Evolutionary conservation across 768 basidiomycete species (phyloP).

Genomic region (Trametes maxima): DNA sequence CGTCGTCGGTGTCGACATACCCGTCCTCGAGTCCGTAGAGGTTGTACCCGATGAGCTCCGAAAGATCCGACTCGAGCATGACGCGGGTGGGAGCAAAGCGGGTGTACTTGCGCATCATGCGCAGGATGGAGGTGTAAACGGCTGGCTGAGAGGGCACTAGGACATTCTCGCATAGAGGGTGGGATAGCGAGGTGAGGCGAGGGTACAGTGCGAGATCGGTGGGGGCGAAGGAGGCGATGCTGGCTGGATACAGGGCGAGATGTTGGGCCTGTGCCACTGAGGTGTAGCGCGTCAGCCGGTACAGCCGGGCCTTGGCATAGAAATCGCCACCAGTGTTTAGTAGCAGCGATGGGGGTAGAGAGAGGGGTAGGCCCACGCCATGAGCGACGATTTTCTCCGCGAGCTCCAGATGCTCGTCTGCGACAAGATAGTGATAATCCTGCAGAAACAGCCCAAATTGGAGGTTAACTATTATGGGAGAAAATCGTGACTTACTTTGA

Average conservation of each 20-base stretch:
- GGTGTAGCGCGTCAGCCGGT: slow-evolving; percentile 12
- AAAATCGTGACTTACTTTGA: background rate
- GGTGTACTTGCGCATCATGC: slow-evolving; percentile 35
- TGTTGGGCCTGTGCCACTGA: slow-evolving; percentile 14
- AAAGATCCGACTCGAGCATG: slow-evolving; percentile 36
- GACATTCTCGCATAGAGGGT: slow-evolving; percentile 14
- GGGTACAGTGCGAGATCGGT: slow-evolving; percentile 3
- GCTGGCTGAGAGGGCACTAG: slow-evolving; percentile 34
- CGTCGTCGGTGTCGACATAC: slow-evolving; percentile 36
- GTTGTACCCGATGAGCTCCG: slow-evolving; percentile 39
- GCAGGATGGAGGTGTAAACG: slow-evolving; percentile 39
- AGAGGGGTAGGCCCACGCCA: slow-evolving; percentile 1
- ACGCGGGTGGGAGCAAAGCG: slow-evolving; percentile 25
- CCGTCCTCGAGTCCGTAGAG: slow-evolving; percentile 34
- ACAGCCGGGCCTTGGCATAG: slow-evolving; percentile 10
- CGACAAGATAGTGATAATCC: slow-evolving; percentile 16
- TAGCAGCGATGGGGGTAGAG: slow-evolving; percentile 8
- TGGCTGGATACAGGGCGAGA: slow-evolving; percentile 13
- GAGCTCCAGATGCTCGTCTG: slow-evolving; percentile 11
- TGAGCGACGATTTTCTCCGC: slow-evolving; percentile 1
- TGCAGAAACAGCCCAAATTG: background rate
- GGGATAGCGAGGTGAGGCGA: background rate
- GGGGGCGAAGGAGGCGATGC: background rate
- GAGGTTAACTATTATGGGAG: background rate
- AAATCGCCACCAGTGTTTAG: slow-evolving; percentile 15